Evolutionary conservation across 164 flowering plant species (phyloP), one percentile per base, ranked within the genome.

Genomic region (Berberis thunbergii): DNA sequence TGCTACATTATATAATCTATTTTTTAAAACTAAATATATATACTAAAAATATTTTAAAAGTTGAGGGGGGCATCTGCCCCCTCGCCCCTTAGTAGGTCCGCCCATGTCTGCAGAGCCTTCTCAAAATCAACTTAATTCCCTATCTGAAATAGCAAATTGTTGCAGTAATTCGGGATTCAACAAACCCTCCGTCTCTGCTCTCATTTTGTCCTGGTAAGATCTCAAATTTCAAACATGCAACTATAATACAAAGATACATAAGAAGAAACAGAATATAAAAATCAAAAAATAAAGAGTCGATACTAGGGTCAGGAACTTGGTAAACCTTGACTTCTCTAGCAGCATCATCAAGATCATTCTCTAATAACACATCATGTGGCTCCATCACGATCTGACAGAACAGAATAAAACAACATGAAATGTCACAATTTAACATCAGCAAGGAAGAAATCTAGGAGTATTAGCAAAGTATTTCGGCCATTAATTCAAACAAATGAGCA

Each of bases 281-380:
- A 3, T 3, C 49, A 43, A 42, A 10, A 41, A 12, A 26, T 26
- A 26, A 2, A 7, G 9, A 60, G 12, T 8, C 9, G 49, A 41
- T 39, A 64, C 26, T 26, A 26, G 26, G 26, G 7, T 4, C 11
- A 40, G 43, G 10, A 7, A 56, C 8, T 38, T n/a, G 38, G 49
- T 74, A 50, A 56, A 84, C 97, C 89, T 79, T 72, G 42, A 89
- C 86, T 82, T 89, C 73, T 70, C 74, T 78, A 8, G 99, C 98
- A 46, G 84, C 99, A 8, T 82, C 81, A 55, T 86, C 73, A 3
- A 95, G 87, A 76, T 91, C 99, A 45, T 95, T 95, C 4, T 91
- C 99, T 69, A 95, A 62, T 6, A 97, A 83, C 41, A 86, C 74
- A 3, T 60, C 64, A 64, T 86, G 92, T 4, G 97, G 92, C 72